A percentile compares a stretch with the other conserved stretches of the same genome.
Conservation (phyloP, 768 basidiomycete species). For the Mycena latifolia region DNA sequence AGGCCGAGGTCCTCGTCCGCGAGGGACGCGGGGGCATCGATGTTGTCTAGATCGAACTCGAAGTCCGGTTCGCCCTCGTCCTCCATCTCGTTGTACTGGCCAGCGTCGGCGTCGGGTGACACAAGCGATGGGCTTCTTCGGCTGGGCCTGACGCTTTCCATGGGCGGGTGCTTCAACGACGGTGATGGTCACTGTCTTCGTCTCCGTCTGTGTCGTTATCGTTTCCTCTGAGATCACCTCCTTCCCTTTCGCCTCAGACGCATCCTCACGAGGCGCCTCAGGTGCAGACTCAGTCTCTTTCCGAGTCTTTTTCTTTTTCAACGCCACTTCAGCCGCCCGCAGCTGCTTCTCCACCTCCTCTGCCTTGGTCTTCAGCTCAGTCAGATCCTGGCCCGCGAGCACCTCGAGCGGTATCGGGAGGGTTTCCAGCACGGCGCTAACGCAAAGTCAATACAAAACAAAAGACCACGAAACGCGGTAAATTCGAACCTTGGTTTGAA, state of each 20-base stretch:
- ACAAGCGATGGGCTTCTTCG: background rate
- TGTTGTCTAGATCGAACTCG: slow-evolving; percentile 26
- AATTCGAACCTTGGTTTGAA: slow-evolving; percentile 36
- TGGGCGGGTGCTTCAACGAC: too few relatives aligned
- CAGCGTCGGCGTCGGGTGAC: background rate
- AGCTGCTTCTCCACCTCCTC: slow-evolving; percentile 26
- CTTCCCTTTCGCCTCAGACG: background rate
- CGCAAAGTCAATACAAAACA: background rate
- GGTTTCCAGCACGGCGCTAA: slow-evolving; percentile 37
- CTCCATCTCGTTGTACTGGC: background rate
- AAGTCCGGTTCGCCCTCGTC: background rate
- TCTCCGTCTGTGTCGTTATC: background rate
- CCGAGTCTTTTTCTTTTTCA: background rate
- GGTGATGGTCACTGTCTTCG: background rate
- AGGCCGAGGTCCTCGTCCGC: slow-evolving; percentile 33
- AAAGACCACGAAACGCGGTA: slow-evolving; percentile 26
- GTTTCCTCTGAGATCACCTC: background rate
- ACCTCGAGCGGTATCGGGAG: slow-evolving; percentile 50
- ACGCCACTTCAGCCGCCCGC: slow-evolving; percentile 19
- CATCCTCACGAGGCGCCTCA: background rate
- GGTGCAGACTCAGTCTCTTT: background rate
- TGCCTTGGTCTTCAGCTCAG: slow-evolving; percentile 48
- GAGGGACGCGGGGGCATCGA: slow-evolving; percentile 20
- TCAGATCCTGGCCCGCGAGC: slow-evolving; percentile 51
- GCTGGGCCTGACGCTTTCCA: background rate